Conservation (phyloP, 2,329 filamentous ascomycete species). For the Pochonia chlamydosporia region DNA sequence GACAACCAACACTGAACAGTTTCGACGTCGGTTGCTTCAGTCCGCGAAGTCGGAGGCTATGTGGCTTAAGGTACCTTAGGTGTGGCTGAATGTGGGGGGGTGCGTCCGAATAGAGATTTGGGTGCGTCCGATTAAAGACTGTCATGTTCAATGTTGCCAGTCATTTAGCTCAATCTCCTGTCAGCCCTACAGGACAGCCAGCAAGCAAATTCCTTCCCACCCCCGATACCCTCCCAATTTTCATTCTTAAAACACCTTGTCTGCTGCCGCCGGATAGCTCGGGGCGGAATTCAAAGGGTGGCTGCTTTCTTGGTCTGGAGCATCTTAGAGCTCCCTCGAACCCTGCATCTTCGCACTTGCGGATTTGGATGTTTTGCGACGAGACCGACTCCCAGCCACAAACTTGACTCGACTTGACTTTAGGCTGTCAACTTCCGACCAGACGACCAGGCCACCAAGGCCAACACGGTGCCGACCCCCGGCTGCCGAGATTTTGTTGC, state of each 20-base stretch:
- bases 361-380: conserved; percentile 1
- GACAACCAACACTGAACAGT: too few species aligned
- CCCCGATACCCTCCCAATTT: background rate
- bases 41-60: too few species aligned
- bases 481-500: too few species aligned
- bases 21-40: too few species aligned
- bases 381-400: background rate
- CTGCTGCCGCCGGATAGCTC: background rate
- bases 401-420: background rate
- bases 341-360: background rate
- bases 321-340: background rate
- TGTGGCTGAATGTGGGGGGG: too few species aligned
- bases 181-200: background rate
- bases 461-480: too few species aligned
- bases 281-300: background rate
- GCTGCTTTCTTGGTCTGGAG: background rate
- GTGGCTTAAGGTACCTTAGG: too few species aligned
- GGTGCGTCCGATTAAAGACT: too few species aligned
- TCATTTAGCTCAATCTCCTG: background rate
- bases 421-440: background rate
- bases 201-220: too few species aligned
- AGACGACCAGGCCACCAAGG: background rate
- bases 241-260: too few species aligned
- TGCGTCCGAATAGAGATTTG: too few species aligned
- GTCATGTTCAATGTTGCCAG: too few species aligned